phyloP scores from a whole-genome alignment of 2,329 filamentous ascomycete species.

The Parastagonospora nodorum region DNA sequence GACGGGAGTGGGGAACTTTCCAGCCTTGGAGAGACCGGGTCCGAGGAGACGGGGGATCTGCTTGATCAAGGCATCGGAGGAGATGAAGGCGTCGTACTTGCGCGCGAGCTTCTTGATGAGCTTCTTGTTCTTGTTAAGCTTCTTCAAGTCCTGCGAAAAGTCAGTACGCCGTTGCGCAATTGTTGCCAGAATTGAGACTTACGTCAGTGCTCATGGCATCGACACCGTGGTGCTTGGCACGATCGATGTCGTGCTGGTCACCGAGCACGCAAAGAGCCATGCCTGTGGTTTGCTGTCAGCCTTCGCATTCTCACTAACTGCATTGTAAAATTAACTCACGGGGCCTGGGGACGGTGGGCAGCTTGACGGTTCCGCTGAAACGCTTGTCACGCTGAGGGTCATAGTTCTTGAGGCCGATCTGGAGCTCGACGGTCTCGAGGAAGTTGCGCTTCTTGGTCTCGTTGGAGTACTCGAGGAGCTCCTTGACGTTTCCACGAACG shows the following conservation, averaged over 20 bases:
- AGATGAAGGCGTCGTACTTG: constrained; percentile 99
- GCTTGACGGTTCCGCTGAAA: constrained; percentile 99
- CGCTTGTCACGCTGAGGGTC: constrained; percentile 99
- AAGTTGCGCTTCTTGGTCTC: constrained; percentile 99
- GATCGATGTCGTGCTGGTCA: constrained; percentile 98
- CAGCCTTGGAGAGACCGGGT: constrained; percentile 68
- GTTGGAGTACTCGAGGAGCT: constrained; percentile 92
- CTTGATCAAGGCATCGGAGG: constrained; percentile 98
- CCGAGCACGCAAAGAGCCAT: constrained; percentile 70
- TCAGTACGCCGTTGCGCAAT: not conserved
- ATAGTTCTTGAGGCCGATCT: constrained; percentile 56
- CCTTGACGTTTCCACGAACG: constrained; percentile 92
- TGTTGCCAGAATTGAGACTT: not conserved
- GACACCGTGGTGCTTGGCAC: constrained; percentile 98
- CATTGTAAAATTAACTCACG: constrained; percentile 20
- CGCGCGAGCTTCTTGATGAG: constrained; percentile 99
- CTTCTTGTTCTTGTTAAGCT: constrained; percentile 99
- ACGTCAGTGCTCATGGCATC: constrained; percentile 94
- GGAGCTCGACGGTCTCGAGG: constrained; percentile 85
- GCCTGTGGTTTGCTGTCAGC: constrained; percentile 18
- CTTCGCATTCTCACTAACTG: not conserved
- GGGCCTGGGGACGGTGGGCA: constrained; percentile 85
- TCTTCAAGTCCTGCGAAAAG: constrained; percentile 78
- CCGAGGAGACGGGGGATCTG: constrained; percentile 99
- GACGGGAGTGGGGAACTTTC: constrained; percentile 99